Percentiles rank a stretch among this genome's conserved stretches.
phyloP scores from a whole-genome alignment of 2,329 filamentous ascomycete species.

The Penicillium rolfsii region DNA sequence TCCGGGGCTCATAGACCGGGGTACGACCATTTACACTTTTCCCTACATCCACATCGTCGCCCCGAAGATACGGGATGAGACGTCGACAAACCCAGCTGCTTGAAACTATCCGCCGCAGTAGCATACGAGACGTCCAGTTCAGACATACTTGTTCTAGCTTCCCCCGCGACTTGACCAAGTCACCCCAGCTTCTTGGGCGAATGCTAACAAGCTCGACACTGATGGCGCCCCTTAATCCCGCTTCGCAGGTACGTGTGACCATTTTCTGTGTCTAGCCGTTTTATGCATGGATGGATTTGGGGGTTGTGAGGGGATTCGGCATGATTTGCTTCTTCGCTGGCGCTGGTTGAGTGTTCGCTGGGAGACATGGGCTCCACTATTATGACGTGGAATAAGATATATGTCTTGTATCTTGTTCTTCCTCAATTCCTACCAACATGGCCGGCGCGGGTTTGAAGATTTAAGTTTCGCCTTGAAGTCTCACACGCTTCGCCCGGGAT shows the following conservation, averaged over 20 bases:
- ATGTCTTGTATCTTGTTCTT: neutral
- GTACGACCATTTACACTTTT: neutral
- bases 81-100: slow-evolving; percentile 10
- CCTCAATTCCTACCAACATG: neutral
- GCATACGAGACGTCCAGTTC: neutral
- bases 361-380: neutral
- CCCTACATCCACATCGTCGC: neutral
- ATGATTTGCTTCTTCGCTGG: neutral
- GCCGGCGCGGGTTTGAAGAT: neutral
- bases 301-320: neutral
- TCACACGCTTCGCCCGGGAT: neutral
- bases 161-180: neutral
- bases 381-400: no score
- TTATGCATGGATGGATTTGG: slow-evolving; percentile 12
- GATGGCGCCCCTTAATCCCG: slow-evolving; percentile 34
- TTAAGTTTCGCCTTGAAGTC: neutral
- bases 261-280: slow-evolving; percentile 15
- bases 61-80: slow-evolving; percentile 13
- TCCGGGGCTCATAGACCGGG: neutral
- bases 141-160: neutral
- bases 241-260: slow-evolving; percentile 30
- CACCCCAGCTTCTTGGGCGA: neutral
- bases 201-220: slow-evolving; percentile 2
- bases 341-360: neutral
- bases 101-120: slow-evolving; percentile 9